Percentiles rank a stretch among this genome's conserved stretches.
phyloP scores from a whole-genome alignment of 2,329 filamentous ascomycete genomes.

The Gaeumannomyces sp. region DNA sequence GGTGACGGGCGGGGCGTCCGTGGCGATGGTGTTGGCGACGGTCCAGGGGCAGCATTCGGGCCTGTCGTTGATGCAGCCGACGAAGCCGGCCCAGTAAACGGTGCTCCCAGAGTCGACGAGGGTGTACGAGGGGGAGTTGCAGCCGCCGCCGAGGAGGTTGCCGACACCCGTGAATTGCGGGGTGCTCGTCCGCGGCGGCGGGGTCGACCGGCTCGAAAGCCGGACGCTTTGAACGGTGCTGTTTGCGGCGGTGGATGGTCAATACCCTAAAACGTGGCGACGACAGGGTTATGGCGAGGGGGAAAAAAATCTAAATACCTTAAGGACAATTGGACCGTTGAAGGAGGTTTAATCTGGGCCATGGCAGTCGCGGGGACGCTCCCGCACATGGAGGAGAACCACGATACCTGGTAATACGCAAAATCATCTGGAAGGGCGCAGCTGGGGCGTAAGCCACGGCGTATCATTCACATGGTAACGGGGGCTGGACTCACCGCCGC shows the following conservation, averaged over 20 bases:
- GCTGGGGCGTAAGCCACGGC: not conserved
- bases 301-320: not conserved
- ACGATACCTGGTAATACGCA: slow-evolving; percentile 15
- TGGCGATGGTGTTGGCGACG: slow-evolving; percentile 13
- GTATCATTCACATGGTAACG: not conserved
- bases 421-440: slow-evolving; percentile 9
- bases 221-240: not conserved
- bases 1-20: not conserved
- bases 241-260: slow-evolving; percentile 7
- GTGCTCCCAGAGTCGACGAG: slow-evolving; percentile 22
- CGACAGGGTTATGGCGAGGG: not conserved
- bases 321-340: slow-evolving; percentile 10
- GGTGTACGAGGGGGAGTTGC: slow-evolving; percentile 20
- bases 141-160: slow-evolving; percentile 18
- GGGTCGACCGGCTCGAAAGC: not conserved
- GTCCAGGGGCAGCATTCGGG: slow-evolving; percentile 24
- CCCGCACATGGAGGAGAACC: slow-evolving; percentile 16
- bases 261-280: not conserved
- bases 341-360: slow-evolving; percentile 16
- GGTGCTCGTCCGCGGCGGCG: slow-evolving; percentile 9
- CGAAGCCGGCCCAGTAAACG: slow-evolving; percentile 21
- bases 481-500: not conserved
- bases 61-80: slow-evolving; percentile 21
- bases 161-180: slow-evolving; percentile 19
- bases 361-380: slow-evolving; percentile 15